Evolutionary conservation across 2,329 filamentous ascomycete species (phyloP).

Genomic region (Daldinia eschscholtzii): DNA sequence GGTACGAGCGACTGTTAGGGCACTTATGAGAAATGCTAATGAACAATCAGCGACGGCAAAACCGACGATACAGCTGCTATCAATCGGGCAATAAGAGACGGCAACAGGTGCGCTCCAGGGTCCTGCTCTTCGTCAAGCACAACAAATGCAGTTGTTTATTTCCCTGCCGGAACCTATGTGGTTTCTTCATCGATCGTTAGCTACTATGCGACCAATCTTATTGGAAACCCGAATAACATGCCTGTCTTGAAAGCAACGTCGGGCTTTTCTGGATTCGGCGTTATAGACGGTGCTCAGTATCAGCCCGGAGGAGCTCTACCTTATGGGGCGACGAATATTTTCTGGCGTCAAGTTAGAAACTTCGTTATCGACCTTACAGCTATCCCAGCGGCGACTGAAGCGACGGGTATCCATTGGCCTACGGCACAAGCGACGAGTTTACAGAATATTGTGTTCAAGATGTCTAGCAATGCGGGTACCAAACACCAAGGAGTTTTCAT

Average conservation of each 20-base stretch:
- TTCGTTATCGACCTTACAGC: slow-evolving; percentile 67
- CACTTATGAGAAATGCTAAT: slow-evolving; percentile 11
- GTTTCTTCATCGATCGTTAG: slow-evolving; percentile 78
- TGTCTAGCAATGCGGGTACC: slow-evolving; percentile 61
- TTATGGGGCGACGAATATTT: slow-evolving; percentile 69
- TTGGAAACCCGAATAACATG: slow-evolving; percentile 58
- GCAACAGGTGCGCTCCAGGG: slow-evolving; percentile 48
- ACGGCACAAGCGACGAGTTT: slow-evolving; percentile 73
- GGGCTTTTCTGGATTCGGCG: slow-evolving; percentile 61
- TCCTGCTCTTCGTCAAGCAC: slow-evolving; percentile 48
- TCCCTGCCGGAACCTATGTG: slow-evolving; percentile 71
- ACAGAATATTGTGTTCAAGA: slow-evolving; percentile 68
- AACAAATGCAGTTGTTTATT: slow-evolving; percentile 53
- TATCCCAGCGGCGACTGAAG: slow-evolving; percentile 59
- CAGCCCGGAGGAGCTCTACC: slow-evolving; percentile 55
- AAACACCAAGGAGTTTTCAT: slow-evolving; percentile 71
- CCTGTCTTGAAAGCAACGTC: slow-evolving; percentile 67
- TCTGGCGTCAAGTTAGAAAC: slow-evolving; percentile 70
- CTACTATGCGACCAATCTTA: slow-evolving; percentile 83
- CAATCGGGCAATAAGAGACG: slow-evolving; percentile 53
- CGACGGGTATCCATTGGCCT: slow-evolving; percentile 75
- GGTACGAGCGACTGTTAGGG: slow-evolving; percentile 32
- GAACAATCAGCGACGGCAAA: slow-evolving; percentile 43
- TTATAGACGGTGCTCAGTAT: slow-evolving; percentile 64
- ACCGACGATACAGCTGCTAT: slow-evolving; percentile 56